Evolutionary conservation across 2,329 filamentous ascomycete genomes (phyloP).

Genomic region (Scytalidium lignicola): DNA sequence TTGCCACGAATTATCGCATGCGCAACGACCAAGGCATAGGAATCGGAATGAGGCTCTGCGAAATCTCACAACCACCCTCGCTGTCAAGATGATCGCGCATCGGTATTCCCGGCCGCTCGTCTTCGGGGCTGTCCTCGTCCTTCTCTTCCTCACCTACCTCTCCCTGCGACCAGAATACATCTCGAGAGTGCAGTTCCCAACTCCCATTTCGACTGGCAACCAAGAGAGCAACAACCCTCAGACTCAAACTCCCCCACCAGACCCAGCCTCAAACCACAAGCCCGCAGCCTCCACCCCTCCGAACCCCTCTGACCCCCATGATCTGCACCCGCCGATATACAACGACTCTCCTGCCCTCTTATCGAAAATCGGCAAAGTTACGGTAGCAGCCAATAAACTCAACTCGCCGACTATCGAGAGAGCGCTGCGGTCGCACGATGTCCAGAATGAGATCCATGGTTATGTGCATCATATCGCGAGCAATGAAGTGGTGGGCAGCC

Average conservation of each 20-base stretch:
- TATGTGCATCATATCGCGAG: neutral
- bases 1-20: too few relatives aligned
- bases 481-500: slow-evolving; percentile 53
- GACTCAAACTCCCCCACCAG: neutral
- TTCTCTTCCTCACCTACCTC: neutral
- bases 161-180: neutral
- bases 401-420: neutral
- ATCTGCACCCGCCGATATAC: neutral
- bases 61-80: too few relatives aligned
- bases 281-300: neutral
- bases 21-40: too few relatives aligned
- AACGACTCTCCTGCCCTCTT: neutral
- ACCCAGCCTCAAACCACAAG: neutral
- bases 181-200: neutral
- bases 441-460: neutral
- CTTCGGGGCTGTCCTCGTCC: neutral
- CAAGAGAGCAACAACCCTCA: neutral
- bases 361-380: neutral
- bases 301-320: neutral
- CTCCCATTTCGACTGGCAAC: neutral
- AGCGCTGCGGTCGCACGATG: neutral
- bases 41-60: too few relatives aligned
- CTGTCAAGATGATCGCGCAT: too few relatives aligned
- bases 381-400: neutral
- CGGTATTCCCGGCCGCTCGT: too few relatives aligned